Conservation (phyloP, 2,329 filamentous ascomycete genomes). For the Malbranchea zuffiana region DNA sequence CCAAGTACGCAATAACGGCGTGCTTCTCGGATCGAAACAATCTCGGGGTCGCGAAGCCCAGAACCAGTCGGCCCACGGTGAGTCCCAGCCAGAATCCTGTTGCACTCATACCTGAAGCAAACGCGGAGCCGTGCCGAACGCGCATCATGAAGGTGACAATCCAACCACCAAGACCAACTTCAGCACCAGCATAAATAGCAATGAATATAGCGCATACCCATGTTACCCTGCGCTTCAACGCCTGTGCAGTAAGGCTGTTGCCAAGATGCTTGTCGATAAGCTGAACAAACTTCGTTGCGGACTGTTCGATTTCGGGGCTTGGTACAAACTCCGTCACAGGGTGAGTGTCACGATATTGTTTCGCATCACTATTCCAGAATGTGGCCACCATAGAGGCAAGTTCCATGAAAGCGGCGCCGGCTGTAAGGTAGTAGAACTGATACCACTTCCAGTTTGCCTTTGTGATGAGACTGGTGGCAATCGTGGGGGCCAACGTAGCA, state of each 20-base stretch:
- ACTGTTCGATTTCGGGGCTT: conserved; percentile 10
- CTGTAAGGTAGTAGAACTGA: conserved; percentile 62
- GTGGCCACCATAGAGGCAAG: conserved; percentile 40
- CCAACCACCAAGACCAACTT: conserved; percentile 64
- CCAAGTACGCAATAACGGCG: conserved; percentile 54
- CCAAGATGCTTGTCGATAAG: conserved; percentile 11
- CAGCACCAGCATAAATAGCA: conserved; percentile 66
- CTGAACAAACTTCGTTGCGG: neutral
- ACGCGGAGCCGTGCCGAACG: conserved; percentile 56
- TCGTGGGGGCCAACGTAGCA: conserved; percentile 55
- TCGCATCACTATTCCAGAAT: conserved; percentile 53
- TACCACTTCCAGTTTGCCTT: conserved; percentile 55
- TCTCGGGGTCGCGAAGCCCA: conserved; percentile 64
- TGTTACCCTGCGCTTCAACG: conserved; percentile 40
- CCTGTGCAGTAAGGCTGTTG: conserved; percentile 19
- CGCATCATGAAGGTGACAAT: conserved; percentile 80
- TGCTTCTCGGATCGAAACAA: conserved; percentile 57
- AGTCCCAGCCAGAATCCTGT: conserved; percentile 80
- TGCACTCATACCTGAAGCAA: conserved; percentile 62
- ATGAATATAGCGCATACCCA: conserved; percentile 65
- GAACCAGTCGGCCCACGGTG: conserved; percentile 58
- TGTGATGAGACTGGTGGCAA: conserved; percentile 61
- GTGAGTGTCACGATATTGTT: conserved; percentile 37
- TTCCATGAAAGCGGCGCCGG: conserved; percentile 46
- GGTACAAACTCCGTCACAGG: conserved; percentile 26